Evolutionary conservation across 345 rosid species (phyloP), one percentile per base, ranked within the genome.

Genomic region (Fremontodendron californicum): DNA sequence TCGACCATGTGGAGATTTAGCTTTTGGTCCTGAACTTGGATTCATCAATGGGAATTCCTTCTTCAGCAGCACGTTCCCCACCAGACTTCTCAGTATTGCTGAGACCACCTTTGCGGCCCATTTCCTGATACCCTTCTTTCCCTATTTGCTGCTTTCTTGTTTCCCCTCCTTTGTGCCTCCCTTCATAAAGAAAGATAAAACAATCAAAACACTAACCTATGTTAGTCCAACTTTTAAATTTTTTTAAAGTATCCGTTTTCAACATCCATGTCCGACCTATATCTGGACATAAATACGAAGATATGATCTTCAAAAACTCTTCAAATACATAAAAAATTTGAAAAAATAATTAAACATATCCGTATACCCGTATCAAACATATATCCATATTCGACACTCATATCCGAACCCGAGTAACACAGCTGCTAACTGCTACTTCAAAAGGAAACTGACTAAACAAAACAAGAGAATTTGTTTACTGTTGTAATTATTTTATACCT

Each of bases 161-260:
- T 79, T 89, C 79, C 25, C 94, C 92, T 71, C 95, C 92, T 19
- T 85, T 83, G 79, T 85, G 87, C 82, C 91, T 85, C 83, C 93
- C 92, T 88, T 27, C 4, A 61, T n/a, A 33, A n/a, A 74, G 16
- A 46, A 12, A 45, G 12, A 10, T 0, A 46, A 1, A 2, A 46
- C 18, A 4, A 48, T 48, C 58, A 8, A 54, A 54, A 21, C 21
- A 23, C n/a, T n/a, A n/a, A n/a, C n/a, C n/a, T n/a, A n/a, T n/a
- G n/a, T n/a, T n/a, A n/a, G n/a, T n/a, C n/a, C n/a, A n/a, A n/a
- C n/a, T n/a, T n/a, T n/a, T n/a, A n/a, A n/a, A n/a, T n/a, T n/a
- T n/a, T n/a, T n/a, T n/a, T n/a, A n/a, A n/a, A n/a, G n/a, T n/a
- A n/a, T n/a, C n/a, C n/a, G n/a, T n/a, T n/a, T n/a, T n/a, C n/a